Evolutionary conservation across 2,329 filamentous ascomycete genomes (phyloP).

Genomic region (Tolypocladium pustulatum): DNA sequence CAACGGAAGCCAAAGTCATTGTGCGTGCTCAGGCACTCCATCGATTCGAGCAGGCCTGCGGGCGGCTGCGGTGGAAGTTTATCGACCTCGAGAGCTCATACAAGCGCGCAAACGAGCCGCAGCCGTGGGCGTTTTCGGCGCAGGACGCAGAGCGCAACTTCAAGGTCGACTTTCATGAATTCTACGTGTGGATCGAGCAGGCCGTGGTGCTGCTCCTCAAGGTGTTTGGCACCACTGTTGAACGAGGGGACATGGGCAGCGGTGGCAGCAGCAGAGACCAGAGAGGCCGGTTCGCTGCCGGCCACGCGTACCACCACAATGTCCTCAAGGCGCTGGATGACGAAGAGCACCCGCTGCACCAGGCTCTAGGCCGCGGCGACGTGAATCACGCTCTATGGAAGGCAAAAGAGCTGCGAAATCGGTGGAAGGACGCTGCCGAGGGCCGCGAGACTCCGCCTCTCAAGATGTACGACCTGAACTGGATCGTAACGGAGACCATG

Average conservation of each 20-base stretch:
- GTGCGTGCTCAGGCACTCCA: slow-evolving; percentile 31
- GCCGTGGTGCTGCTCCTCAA: slow-evolving; percentile 57
- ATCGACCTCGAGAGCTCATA: slow-evolving; percentile 49
- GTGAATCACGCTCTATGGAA: slow-evolving; percentile 48
- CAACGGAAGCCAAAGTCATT: not conserved
- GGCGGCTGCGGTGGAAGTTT: slow-evolving; percentile 53
- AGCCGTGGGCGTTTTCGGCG: slow-evolving; percentile 20
- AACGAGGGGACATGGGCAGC: slow-evolving; percentile 11
- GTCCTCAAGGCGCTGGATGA: slow-evolving; percentile 52
- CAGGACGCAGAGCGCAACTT: slow-evolving; percentile 56
- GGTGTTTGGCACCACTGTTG: slow-evolving; percentile 48
- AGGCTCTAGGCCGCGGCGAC: slow-evolving; percentile 41
- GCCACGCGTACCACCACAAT: slow-evolving; percentile 58
- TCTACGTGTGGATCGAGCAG: slow-evolving; percentile 62
- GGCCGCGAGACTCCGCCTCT: slow-evolving; percentile 29
- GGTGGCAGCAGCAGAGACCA: slow-evolving; percentile 9
- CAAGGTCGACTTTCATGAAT: slow-evolving; percentile 70
- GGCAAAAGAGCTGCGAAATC: slow-evolving; percentile 61
- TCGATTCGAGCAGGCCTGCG: slow-evolving; percentile 50
- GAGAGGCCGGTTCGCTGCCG: not conserved
- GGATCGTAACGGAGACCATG: slow-evolving; percentile 48
- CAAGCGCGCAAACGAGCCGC: slow-evolving; percentile 32
- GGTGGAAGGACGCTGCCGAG: slow-evolving; percentile 60
- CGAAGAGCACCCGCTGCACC: slow-evolving; percentile 44
- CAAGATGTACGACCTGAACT: slow-evolving; percentile 49